These are phyloP conservation scores for Astrocystis sublimbata DNA, from an alignment of 495 filamentous ascomycete genomes.

Conservation along the genomic window DNA sequence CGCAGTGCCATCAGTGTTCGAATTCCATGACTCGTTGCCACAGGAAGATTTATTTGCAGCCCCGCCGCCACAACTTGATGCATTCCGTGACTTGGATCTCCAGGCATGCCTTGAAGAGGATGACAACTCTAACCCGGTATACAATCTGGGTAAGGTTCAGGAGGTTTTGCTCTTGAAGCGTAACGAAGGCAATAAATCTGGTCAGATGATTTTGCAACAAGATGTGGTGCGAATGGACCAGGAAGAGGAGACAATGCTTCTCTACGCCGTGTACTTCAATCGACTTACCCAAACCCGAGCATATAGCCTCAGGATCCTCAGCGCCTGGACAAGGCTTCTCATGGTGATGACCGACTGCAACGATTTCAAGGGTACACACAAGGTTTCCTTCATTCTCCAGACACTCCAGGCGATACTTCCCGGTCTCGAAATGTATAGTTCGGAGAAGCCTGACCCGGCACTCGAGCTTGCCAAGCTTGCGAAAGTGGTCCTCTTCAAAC, in stretches of 20 bases:
- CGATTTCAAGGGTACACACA: slow-evolving; percentile 66
- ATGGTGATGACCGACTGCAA: slow-evolving; percentile 76
- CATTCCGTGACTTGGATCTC: slow-evolving; percentile 64
- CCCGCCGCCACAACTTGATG: slow-evolving; percentile 48
- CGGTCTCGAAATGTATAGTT: slow-evolving; percentile 72
- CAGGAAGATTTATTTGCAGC: slow-evolving; percentile 58
- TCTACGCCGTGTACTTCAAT: slow-evolving; percentile 63
- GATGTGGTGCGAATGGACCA: slow-evolving; percentile 58
- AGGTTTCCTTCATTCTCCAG: slow-evolving; percentile 76
- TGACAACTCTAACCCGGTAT: slow-evolving; percentile 49
- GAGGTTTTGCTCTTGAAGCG: slow-evolving; percentile 62
- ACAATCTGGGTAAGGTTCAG: slow-evolving; percentile 62
- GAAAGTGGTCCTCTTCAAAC: slow-evolving; percentile 70
- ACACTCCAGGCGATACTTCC: slow-evolving; percentile 82
- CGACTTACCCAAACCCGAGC: slow-evolving; percentile 58
- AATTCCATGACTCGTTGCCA: slow-evolving; percentile 89
- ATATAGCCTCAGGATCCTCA: slow-evolving; percentile 64
- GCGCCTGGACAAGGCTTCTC: slow-evolving; percentile 79
- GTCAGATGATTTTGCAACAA: slow-evolving; percentile 51
- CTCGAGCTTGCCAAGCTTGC: slow-evolving; percentile 75
- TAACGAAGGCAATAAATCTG: slow-evolving; percentile 54
- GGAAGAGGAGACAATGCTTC: slow-evolving; percentile 59
- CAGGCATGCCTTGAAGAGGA: slow-evolving; percentile 56
- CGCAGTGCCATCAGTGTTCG: slow-evolving; percentile 74
- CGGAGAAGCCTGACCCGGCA: slow-evolving; percentile 63